Conservation (phyloP, 345 rosid species). For the Eucalyptus shirleyi region DNA sequence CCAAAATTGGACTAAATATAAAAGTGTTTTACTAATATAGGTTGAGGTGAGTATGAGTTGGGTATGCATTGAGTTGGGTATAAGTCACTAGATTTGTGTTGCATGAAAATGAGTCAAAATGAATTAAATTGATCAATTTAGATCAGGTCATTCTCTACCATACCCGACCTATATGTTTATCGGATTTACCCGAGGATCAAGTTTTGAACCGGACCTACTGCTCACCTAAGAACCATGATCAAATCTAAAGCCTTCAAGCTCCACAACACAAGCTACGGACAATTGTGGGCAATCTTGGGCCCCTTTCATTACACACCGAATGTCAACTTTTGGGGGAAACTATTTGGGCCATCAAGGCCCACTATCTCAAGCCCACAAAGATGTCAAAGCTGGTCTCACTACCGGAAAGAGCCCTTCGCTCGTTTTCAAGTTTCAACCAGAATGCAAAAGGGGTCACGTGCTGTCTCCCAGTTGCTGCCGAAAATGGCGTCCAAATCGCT, state of each 20-base stretch:
- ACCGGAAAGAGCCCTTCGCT: neutral
- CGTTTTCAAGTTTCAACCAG: too few species aligned
- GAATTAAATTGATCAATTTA: too few species aligned
- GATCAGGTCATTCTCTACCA: neutral
- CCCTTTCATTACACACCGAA: neutral
- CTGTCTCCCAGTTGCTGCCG: neutral
- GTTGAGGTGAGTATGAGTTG: neutral
- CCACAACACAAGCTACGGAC: neutral
- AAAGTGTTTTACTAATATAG: too few species aligned
- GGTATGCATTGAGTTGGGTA: accelerated
- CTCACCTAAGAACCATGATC: neutral
- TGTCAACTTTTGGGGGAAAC: neutral
- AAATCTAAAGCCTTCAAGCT: neutral
- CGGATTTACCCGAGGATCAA: neutral
- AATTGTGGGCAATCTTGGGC: neutral
- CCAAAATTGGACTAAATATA: neutral
- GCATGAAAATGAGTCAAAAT: accelerated
- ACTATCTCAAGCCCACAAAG: neutral
- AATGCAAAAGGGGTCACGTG: too few species aligned
- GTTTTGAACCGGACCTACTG: neutral
- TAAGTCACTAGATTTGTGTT: neutral
- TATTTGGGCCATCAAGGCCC: neutral
- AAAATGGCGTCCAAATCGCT: slow-evolving; percentile 35
- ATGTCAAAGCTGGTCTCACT: neutral
- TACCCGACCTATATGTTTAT: neutral